A percentile compares a stretch with the other conserved stretches of the same genome.
phyloP scores from a whole-genome alignment of 2,329 filamentous ascomycete genomes.

The Akanthomyces lecanii region DNA sequence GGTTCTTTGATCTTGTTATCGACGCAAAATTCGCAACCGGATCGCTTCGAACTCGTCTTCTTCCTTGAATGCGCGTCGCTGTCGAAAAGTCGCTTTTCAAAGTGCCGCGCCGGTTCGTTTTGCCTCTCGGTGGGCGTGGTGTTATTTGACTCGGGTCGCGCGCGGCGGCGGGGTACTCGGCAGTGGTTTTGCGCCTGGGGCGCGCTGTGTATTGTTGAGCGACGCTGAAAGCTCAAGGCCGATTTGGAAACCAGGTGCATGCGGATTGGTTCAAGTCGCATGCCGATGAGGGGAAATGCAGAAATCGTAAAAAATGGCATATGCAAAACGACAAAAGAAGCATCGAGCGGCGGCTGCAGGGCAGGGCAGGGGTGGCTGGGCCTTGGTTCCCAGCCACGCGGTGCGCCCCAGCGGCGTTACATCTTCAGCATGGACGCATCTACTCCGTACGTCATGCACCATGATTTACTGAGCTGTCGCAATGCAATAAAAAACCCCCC shows the following conservation, averaged over 20 bases:
- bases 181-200: too few species aligned
- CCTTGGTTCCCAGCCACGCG: slow-evolving; percentile 1
- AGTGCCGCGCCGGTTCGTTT: too few species aligned
- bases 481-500: neutral
- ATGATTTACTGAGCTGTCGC: neutral
- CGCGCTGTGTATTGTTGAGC: neutral
- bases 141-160: too few species aligned
- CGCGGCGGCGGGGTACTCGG: neutral
- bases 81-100: too few species aligned
- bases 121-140: too few species aligned
- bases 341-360: neutral
- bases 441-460: neutral
- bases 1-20: too few species aligned
- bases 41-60: too few species aligned
- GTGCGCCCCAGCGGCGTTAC: neutral
- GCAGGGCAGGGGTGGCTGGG: slow-evolving; percentile 5
- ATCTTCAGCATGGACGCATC: slow-evolving; percentile 2
- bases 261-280: neutral
- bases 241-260: neutral
- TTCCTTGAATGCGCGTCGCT: too few species aligned
- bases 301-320: neutral
- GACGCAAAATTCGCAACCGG: too few species aligned
- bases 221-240: neutral
- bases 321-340: neutral
- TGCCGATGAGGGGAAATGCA: neutral